Conservation (phyloP, 495 filamentous ascomycete species). For the Neohortaea acidophila region DNA sequence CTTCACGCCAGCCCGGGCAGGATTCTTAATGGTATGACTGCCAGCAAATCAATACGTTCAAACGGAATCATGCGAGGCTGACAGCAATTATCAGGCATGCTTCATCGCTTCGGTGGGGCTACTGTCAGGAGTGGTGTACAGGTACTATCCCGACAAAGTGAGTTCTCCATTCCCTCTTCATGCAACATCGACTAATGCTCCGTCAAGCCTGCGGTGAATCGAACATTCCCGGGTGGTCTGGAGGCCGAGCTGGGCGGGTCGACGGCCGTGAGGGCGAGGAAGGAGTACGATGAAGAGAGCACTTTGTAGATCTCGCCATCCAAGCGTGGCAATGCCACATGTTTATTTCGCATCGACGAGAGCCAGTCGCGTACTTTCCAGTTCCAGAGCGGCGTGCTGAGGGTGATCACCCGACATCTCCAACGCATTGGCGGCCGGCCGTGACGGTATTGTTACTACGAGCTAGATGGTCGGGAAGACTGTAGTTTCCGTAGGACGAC, state of each 20-base stretch:
- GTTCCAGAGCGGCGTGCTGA: background rate
- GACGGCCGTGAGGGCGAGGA: conserved; percentile 18
- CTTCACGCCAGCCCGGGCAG: conserved; percentile 53
- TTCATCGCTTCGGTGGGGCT: conserved; percentile 57
- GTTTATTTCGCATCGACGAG: background rate
- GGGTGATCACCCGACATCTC: background rate
- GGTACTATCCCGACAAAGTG: conserved; percentile 66
- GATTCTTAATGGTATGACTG: conserved; percentile 41
- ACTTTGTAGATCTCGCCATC: background rate
- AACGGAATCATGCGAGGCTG: background rate
- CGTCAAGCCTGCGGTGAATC: conserved; percentile 43
- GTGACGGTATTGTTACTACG: too few species aligned
- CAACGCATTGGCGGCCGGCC: too few species aligned
- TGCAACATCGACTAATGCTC: background rate
- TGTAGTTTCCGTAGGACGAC: too few species aligned
- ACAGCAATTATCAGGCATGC: conserved; percentile 28
- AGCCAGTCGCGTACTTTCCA: background rate
- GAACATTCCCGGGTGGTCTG: conserved; percentile 69
- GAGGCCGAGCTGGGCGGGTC: conserved; percentile 73
- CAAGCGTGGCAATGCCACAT: background rate
- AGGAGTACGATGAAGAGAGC: conserved; percentile 9
- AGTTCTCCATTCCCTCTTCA: background rate
- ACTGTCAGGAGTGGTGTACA: conserved; percentile 54
- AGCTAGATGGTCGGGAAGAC: too few species aligned
- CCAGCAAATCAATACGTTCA: background rate